phyloP scores from a whole-genome alignment of 1,139 yeast species.

The Hyphopichia pseudoburtonii region DNA sequence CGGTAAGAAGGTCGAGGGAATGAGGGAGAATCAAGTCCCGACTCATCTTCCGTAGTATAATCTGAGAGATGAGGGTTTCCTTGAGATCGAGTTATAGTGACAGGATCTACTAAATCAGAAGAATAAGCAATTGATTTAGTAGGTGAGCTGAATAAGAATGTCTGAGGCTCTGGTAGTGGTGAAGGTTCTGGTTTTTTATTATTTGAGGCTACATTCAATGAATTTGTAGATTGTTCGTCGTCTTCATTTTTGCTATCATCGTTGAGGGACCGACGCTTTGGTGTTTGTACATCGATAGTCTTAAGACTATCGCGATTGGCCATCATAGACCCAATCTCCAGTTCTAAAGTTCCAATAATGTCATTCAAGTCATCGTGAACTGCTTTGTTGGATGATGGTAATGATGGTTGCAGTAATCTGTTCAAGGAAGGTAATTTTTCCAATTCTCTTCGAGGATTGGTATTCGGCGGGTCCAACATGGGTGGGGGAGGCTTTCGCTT shows the following conservation, averaged over 20 bases:
- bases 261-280: background rate
- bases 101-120: background rate
- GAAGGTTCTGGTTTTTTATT: constrained; percentile 1
- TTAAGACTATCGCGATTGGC: background rate
- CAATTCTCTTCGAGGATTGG: constrained; percentile 1
- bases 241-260: background rate
- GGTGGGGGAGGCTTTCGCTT: constrained; percentile 6
- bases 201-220: background rate
- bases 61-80: background rate
- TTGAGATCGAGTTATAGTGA: background rate
- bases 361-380: constrained; percentile 3
- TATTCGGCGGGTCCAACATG: constrained; percentile 1
- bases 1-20: background rate
- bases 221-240: background rate
- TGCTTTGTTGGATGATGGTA: background rate
- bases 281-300: background rate
- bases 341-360: constrained; percentile 4
- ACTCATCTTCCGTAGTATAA: constrained; percentile 1
- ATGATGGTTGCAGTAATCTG: constrained; percentile 1
- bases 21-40: background rate
- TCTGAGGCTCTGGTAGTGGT: constrained; percentile 5
- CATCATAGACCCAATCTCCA: constrained; percentile 3
- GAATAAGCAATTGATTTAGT: constrained; percentile 3
- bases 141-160: constrained; percentile 4
- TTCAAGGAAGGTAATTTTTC: constrained; percentile 4